Evolutionary conservation across 2,329 filamentous ascomycete genomes (phyloP).

Genomic region (Coccinonectria pachysandricola): DNA sequence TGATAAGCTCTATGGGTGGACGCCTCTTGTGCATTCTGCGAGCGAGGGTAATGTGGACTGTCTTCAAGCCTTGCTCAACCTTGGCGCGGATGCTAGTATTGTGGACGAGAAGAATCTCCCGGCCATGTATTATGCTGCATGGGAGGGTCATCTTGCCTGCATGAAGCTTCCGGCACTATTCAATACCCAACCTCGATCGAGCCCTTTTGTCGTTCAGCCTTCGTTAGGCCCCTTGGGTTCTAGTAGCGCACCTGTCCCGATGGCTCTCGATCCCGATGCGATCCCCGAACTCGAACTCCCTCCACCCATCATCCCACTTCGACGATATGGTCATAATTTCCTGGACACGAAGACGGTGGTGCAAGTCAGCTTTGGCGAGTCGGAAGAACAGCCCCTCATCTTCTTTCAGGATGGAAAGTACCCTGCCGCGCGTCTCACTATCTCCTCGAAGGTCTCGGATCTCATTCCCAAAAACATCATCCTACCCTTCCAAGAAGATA

Average conservation of each 20-base stretch:
- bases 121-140: constrained; percentile 96
- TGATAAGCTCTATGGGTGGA: constrained; percentile 97
- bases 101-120: constrained; percentile 87
- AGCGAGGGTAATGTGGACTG: constrained; percentile 92
- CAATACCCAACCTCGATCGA: constrained; percentile 33
- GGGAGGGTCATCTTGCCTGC: constrained; percentile 92
- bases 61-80: constrained; percentile 68
- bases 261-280: constrained; percentile 69
- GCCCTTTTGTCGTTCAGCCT: constrained; percentile 34
- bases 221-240: constrained; percentile 34
- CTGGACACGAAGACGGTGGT: constrained; percentile 95
- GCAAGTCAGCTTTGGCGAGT: constrained; percentile 78
- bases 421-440: constrained; percentile 85
- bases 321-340: constrained; percentile 96
- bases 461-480: constrained; percentile 94
- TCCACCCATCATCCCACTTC: constrained; percentile 88
- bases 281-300: constrained; percentile 89
- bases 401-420: constrained; percentile 98
- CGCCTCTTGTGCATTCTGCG: constrained; percentile 87
- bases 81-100: constrained; percentile 67
- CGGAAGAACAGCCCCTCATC: constrained; percentile 65
- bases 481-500: constrained; percentile 92
- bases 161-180: constrained; percentile 73
- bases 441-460: constrained; percentile 92
- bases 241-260: constrained; percentile 44